Conservation (phyloP, 768 basidiomycete species). For the Leccinum subgranulosum region DNA sequence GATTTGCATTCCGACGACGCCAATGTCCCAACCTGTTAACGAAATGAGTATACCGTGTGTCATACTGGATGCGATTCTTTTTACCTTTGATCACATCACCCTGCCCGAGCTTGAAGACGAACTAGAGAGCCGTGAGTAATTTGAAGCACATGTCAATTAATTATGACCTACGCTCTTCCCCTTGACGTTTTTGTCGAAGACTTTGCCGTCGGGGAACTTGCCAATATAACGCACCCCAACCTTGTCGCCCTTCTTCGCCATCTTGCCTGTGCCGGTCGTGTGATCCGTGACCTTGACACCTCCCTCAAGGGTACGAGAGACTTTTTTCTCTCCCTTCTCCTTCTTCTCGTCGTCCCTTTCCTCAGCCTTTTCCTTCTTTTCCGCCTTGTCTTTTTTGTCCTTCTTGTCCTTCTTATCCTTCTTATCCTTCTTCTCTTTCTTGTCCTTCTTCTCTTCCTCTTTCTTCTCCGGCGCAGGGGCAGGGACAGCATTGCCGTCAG, state of each 20-base stretch:
- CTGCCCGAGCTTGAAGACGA: slow-evolving; percentile 75
- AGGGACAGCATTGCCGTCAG: slow-evolving; percentile 45
- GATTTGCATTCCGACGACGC: slow-evolving; percentile 88
- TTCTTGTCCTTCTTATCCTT: slow-evolving; percentile 45
- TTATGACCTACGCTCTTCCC: slow-evolving; percentile 72
- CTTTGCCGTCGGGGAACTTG: slow-evolving; percentile 71
- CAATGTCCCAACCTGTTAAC: slow-evolving; percentile 80
- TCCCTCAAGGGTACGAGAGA: slow-evolving; percentile 46
- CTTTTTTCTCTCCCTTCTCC: slow-evolving; percentile 24
- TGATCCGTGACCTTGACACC: slow-evolving; percentile 77
- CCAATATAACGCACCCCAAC: slow-evolving; percentile 92
- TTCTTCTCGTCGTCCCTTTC: slow-evolving; percentile 30
- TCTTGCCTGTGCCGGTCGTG: slow-evolving; percentile 78
- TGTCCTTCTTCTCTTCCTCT: slow-evolving; percentile 32
- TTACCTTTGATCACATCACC: slow-evolving; percentile 91
- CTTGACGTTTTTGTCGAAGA: slow-evolving; percentile 79
- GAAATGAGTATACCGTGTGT: slow-evolving; percentile 1
- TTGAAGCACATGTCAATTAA: slow-evolving; percentile 6
- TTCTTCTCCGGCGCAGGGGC: slow-evolving; percentile 22
- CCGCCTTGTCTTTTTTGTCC: slow-evolving; percentile 32
- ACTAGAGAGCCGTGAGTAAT: slow-evolving; percentile 37
- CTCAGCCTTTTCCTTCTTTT: slow-evolving; percentile 36
- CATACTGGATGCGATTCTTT: slow-evolving; percentile 7
- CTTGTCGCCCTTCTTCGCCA: slow-evolving; percentile 81
- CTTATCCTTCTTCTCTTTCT: slow-evolving; percentile 49